Evolutionary conservation across 257 asterid genomes (phyloP).

Genomic region (Gentiana straminea): DNA sequence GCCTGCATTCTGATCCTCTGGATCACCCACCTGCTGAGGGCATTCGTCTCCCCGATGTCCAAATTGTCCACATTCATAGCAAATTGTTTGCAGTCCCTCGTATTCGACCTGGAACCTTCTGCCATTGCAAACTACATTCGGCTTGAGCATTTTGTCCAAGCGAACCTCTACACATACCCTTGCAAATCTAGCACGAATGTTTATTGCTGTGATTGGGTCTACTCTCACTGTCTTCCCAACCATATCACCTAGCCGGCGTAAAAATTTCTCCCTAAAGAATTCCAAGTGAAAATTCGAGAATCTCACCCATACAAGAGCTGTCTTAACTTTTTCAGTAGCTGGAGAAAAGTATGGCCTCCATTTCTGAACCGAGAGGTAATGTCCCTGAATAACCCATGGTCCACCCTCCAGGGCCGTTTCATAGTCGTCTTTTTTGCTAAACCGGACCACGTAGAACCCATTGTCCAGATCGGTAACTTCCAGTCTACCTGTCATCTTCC

Average conservation of each 20-base stretch:
- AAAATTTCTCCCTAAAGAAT: too few species aligned
- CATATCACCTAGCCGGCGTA: neutral
- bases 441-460: neutral
- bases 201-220: neutral
- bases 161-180: neutral
- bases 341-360: neutral
- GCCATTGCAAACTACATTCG: neutral
- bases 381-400: neutral
- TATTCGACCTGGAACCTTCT: neutral
- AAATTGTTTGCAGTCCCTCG: neutral
- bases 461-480: too few species aligned
- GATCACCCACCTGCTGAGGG: too few species aligned
- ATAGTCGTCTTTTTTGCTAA: neutral
- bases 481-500: neutral
- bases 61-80: neutral
- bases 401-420: neutral
- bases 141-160: neutral
- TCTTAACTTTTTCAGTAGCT: neutral
- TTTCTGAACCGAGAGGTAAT: neutral
- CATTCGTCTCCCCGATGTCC: neutral
- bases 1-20: too few species aligned
- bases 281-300: neutral
- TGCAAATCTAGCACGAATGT: neutral
- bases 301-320: neutral
- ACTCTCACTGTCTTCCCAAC: neutral